Percentiles rank a stretch among this genome's conserved stretches.
phyloP scores from a whole-genome alignment of 176 grass and related monocot genomes.

The Eragrostis nindensis region DNA sequence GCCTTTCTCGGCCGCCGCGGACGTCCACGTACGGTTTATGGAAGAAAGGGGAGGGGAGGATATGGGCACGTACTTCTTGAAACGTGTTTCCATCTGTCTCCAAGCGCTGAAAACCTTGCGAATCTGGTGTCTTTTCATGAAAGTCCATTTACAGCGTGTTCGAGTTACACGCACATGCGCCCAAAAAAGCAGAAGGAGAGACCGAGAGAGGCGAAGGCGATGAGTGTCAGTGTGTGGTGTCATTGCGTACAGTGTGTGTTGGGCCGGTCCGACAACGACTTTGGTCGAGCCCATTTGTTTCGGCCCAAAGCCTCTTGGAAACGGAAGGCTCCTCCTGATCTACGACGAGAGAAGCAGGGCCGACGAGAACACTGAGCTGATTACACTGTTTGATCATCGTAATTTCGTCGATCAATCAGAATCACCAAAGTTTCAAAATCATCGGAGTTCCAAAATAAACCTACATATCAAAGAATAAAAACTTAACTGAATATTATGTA shows the following conservation, averaged over 20 bases:
- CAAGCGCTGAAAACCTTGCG: not conserved
- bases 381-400: not conserved
- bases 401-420: not conserved
- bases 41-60: not conserved
- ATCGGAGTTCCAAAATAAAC: not conserved
- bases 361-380: not conserved
- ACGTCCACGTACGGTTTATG: not conserved
- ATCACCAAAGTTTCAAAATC: not conserved
- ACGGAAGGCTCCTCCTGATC: not conserved
- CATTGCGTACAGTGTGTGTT: not conserved
- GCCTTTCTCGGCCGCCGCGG: not conserved
- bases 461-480: not conserved
- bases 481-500: too few species aligned
- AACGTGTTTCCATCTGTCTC: conserved; percentile 11
- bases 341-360: not conserved
- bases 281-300: not conserved
- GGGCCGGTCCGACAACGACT: not conserved
- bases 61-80: not conserved
- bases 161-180: conserved; percentile 7
- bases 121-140: conserved; percentile 31
- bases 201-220: too few species aligned
- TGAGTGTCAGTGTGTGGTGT: too few species aligned
- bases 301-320: not conserved
- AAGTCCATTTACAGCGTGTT: conserved; percentile 11
- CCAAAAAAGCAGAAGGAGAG: too few species aligned